Evolutionary conservation across 2,329 filamentous ascomycete species (phyloP), one percentile per base, ranked within the genome.

Genomic region (Colletotrichum orbiculare): DNA sequence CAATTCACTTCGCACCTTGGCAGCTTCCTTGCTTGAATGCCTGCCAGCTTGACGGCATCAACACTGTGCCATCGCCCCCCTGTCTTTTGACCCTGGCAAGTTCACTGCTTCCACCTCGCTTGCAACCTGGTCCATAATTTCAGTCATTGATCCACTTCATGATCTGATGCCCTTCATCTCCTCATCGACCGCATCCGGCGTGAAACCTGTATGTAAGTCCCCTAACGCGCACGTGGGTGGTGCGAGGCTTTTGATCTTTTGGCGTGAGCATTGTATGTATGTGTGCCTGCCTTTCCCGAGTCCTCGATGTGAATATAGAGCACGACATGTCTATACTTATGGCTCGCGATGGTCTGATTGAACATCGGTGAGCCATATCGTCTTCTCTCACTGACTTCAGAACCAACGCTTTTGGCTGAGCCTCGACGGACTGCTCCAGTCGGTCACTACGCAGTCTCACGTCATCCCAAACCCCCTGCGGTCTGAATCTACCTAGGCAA

Each of bases 151-250:
- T 38, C 57, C 62, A 61, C 62, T 61, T 43, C 45, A 65, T 61
- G 62, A 50, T 61, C 57, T 54, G 62, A 64, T 64, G 45, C 49
- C 7, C 43, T 33, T 41, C 35, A 3, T 11, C 54, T 50, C 57
- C 39, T 61, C 46, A 60, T 25, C 50, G 57, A 41, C 62, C 25
- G 50, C 50, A 50, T 47, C 49, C 57, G 57, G 62, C 50, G 57
- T 48, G 46, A 49, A 50, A 25, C 60, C 59, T 34, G 38, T 15
- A 47, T 38, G 37, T 54, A 39, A 33, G 35, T 50, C 11, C 15
- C 12, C 17, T 25, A 4, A 25, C n/a, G 10, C 12, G 34, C 10
- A 42, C 45, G 17, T 47, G 45, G n/a, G 45, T 47, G 11, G 46
- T 48, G 46, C 5, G 25, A 25, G 25, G 25, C 25, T 25, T 25